Percentiles rank a stretch among this genome's conserved stretches.
Conservation (phyloP, 192 early-diverging fungal species). For the Gamsiella multidivaricata region DNA sequence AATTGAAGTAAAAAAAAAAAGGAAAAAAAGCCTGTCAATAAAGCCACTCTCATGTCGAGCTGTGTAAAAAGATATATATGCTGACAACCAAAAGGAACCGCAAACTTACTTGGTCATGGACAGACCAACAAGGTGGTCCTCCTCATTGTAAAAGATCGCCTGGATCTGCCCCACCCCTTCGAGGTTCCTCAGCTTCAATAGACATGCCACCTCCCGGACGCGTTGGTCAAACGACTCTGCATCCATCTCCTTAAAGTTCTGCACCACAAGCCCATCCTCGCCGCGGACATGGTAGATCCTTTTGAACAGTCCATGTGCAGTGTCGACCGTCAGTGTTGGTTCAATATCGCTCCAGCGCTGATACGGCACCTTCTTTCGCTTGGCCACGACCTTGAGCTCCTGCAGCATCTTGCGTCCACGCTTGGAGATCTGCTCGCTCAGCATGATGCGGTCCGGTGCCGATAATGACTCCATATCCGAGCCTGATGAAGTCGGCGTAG, state of each 20-base stretch:
- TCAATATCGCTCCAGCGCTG: conserved; percentile 36
- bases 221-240: conserved; percentile 61
- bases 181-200: conserved; percentile 61
- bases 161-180: conserved; percentile 66
- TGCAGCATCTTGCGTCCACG: conserved; percentile 28
- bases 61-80: neutral
- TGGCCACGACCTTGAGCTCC: conserved; percentile 26
- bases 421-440: conserved; percentile 40
- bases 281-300: conserved; percentile 64
- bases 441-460: conserved; percentile 13
- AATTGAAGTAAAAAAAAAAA: neutral
- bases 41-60: neutral
- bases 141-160: conserved; percentile 61
- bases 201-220: conserved; percentile 67
- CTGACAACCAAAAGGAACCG: too few species aligned
- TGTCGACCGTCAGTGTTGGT: conserved; percentile 45
- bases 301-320: conserved; percentile 69
- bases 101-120: conserved; percentile 67
- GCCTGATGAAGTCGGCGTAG: neutral
- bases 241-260: conserved; percentile 69
- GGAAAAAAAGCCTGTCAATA: neutral
- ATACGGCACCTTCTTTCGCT: conserved; percentile 46
- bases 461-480: conserved; percentile 13
- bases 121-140: conserved; percentile 65
- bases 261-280: conserved; percentile 59